These are phyloP conservation scores for Nemania abortiva DNA, from an alignment of 2,329 filamentous ascomycete species.

Conservation along the genomic window DNA sequence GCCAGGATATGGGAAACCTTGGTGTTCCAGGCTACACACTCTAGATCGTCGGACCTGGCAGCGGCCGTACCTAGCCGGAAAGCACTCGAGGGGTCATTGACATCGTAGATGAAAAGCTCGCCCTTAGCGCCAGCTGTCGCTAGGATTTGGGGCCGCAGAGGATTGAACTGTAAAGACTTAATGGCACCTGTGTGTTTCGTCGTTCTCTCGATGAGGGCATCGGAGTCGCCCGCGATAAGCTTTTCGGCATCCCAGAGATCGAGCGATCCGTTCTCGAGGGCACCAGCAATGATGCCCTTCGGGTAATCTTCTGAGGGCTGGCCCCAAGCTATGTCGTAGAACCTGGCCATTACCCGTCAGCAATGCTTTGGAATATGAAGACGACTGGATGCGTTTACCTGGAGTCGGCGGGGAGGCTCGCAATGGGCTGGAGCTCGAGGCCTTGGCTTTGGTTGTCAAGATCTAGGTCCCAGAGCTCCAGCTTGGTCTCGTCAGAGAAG, in stretches of 20 bases:
- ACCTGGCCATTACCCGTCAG: conserved; percentile 66
- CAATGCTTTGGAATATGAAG: conserved; percentile 19
- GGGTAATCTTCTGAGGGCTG: conserved; percentile 82
- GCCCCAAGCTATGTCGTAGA: conserved; percentile 97
- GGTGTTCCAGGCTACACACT: conserved; percentile 98
- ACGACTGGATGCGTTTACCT: conserved; percentile 69
- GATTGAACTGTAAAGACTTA: conserved; percentile 97
- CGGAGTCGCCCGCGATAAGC: conserved; percentile 68
- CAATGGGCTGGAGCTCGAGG: conserved; percentile 86
- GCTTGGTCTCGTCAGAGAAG: conserved; percentile 96
- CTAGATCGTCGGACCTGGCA: conserved; percentile 92
- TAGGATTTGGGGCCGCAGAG: conserved; percentile 87
- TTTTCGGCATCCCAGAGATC: conserved; percentile 92
- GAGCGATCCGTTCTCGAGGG: conserved; percentile 92
- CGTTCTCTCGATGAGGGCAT: conserved; percentile 87
- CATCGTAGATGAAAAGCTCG: conserved; percentile 94
- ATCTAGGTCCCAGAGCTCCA: conserved; percentile 95
- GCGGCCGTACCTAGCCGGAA: conserved; percentile 90
- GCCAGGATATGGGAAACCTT: conserved; percentile 97
- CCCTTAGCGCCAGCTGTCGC: conserved; percentile 95
- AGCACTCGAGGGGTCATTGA: conserved; percentile 88
- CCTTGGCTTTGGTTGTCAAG: conserved; percentile 81
- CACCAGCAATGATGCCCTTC: conserved; percentile 92
- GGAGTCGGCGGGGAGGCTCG: conserved; percentile 87
- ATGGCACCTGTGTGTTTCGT: conserved; percentile 92